Conservation (phyloP, 768 basidiomycete species). For the Mycena amicta region DNA sequence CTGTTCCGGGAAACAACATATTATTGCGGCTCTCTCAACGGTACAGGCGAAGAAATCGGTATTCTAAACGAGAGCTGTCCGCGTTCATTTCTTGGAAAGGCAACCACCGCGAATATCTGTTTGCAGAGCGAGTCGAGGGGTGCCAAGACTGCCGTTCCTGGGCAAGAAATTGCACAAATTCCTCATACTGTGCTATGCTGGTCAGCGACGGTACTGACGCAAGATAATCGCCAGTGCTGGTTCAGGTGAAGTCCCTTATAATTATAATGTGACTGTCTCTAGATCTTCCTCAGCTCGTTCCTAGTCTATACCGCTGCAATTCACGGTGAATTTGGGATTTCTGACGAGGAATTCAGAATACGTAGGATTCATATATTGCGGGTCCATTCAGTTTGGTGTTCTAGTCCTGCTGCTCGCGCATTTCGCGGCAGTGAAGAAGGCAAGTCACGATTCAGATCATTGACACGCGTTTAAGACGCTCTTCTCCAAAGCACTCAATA, state of each 20-base stretch:
- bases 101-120: slow-evolving; percentile 41
- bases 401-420: too few relatives aligned
- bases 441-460: too few relatives aligned
- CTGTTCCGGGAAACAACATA: background rate
- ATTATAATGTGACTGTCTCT: too few relatives aligned
- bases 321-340: too few relatives aligned
- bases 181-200: slow-evolving; percentile 32
- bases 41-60: background rate
- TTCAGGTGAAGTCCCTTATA: too few relatives aligned
- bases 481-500: slow-evolving; percentile 14
- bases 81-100: slow-evolving; percentile 14
- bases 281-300: too few relatives aligned
- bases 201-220: slow-evolving; percentile 36
- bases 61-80: slow-evolving; percentile 2
- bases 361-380: too few relatives aligned
- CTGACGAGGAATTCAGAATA: too few relatives aligned
- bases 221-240: too few relatives aligned
- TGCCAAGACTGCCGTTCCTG: slow-evolving; percentile 35
- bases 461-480: background rate
- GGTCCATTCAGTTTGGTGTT: too few relatives aligned
- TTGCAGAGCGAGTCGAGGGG: slow-evolving; percentile 37
- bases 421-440: too few relatives aligned
- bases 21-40: background rate
- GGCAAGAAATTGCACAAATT: slow-evolving; percentile 34
- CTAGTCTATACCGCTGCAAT: too few relatives aligned